Conservation (phyloP, 2,329 filamentous ascomycete genomes). For the Lasiodiplodia citricola region DNA sequence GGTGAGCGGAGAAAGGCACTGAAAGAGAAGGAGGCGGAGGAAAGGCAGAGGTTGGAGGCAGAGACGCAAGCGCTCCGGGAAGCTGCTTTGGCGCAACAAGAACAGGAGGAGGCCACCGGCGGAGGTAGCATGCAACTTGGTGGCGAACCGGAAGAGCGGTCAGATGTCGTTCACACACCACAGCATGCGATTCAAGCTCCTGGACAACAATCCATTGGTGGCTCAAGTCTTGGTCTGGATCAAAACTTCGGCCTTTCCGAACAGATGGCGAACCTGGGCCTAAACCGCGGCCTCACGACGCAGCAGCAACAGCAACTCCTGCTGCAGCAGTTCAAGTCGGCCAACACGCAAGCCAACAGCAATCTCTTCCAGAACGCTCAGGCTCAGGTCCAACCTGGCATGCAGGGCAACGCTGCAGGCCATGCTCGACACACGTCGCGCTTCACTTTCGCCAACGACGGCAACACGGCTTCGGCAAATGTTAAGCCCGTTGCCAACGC, state of each 20-base stretch:
- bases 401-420: constrained; percentile 63
- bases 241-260: constrained; percentile 42
- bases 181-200: constrained; percentile 75
- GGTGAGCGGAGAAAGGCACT: constrained; percentile 80
- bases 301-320: constrained; percentile 74
- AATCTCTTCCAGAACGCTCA: constrained; percentile 52
- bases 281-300: constrained; percentile 75
- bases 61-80: constrained; percentile 58
- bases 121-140: constrained; percentile 90
- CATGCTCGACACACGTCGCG: constrained; percentile 85
- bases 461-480: constrained; percentile 61
- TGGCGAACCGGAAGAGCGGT: constrained; percentile 85
- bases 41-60: constrained; percentile 58
- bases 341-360: constrained; percentile 60
- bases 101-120: constrained; percentile 75
- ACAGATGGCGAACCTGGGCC: constrained; percentile 47
- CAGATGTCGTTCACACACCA: constrained; percentile 65
- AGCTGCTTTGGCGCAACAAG: constrained; percentile 49
- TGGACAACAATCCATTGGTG: constrained; percentile 67
- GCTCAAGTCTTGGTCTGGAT: constrained; percentile 38
- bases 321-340: constrained; percentile 64
- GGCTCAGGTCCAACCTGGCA: constrained; percentile 48
- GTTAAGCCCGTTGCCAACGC: constrained; percentile 81
- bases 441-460: constrained; percentile 85
- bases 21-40: constrained; percentile 69